These are phyloP conservation scores for Pseudogymnoascus verrucosus DNA, from an alignment of 2,329 filamentous ascomycete genomes.

Conservation along the genomic window DNA sequence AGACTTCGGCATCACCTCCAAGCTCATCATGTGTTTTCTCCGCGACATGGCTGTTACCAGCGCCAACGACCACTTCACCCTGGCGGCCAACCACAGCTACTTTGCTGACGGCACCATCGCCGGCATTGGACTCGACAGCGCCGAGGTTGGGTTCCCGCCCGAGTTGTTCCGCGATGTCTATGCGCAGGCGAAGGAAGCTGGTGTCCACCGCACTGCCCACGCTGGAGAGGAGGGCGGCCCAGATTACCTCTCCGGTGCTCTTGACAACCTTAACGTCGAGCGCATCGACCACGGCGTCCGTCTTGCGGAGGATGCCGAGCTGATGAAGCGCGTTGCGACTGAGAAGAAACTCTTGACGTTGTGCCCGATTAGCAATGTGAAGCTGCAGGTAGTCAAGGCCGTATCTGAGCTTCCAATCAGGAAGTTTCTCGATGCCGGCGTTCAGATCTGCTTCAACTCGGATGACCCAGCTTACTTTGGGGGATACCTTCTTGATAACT, in stretches of 20 bases:
- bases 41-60: slow-evolving; percentile 57
- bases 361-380: slow-evolving; percentile 67
- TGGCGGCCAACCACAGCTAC: slow-evolving; percentile 35
- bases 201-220: slow-evolving; percentile 61
- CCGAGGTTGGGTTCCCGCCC: slow-evolving; percentile 48
- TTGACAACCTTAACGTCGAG: slow-evolving; percentile 52
- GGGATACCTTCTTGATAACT: slow-evolving; percentile 67
- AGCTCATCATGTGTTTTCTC: slow-evolving; percentile 65
- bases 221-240: slow-evolving; percentile 68
- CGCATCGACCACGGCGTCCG: slow-evolving; percentile 71
- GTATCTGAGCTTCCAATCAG: slow-evolving; percentile 38
- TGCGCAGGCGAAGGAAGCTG: slow-evolving; percentile 40
- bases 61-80: slow-evolving; percentile 40
- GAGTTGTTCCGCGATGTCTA: slow-evolving; percentile 57
- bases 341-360: slow-evolving; percentile 57
- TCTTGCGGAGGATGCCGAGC: slow-evolving; percentile 48
- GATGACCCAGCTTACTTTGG: slow-evolving; percentile 54
- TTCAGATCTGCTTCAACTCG: slow-evolving; percentile 40
- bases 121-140: slow-evolving; percentile 63
- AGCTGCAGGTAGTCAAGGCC: slow-evolving; percentile 38
- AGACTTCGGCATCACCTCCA: slow-evolving; percentile 56
- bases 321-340: slow-evolving; percentile 50
- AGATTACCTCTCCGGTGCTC: slow-evolving; percentile 54
- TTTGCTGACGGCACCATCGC: slow-evolving; percentile 45
- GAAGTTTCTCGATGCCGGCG: slow-evolving; percentile 34